phyloP scores from a whole-genome alignment of 2,329 filamentous ascomycete species.

The Penicillium sp. region DNA sequence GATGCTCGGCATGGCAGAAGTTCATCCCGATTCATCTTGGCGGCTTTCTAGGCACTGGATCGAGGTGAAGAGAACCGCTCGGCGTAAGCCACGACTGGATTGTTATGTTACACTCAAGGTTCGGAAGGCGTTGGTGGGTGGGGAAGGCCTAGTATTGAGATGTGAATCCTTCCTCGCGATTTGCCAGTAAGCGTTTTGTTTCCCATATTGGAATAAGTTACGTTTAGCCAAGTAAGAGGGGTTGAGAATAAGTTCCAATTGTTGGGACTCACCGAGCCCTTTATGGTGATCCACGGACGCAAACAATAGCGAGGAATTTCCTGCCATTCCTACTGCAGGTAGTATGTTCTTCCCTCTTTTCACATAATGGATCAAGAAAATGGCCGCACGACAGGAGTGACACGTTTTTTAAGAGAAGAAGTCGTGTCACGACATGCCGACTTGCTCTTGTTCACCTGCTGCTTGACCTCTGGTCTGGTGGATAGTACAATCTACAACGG shows the following conservation, averaged over 20 bases:
- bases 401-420: constrained; percentile 19
- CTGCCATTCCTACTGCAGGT: not conserved
- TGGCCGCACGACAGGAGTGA: constrained; percentile 4
- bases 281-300: not conserved
- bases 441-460: constrained; percentile 28
- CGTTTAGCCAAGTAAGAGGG: not conserved
- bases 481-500: constrained; percentile 35
- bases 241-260: not conserved
- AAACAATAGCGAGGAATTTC: not conserved
- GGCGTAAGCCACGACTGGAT: not conserved
- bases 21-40: not conserved
- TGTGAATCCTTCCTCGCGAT: not conserved
- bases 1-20: not conserved
- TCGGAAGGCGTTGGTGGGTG: not conserved
- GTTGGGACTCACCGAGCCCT: not conserved
- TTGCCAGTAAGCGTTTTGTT: not conserved
- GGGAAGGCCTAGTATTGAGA: not conserved
- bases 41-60: not conserved
- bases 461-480: constrained; percentile 28
- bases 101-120: not conserved
- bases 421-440: constrained; percentile 26
- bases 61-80: not conserved
- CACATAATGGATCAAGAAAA: not conserved
- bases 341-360: not conserved
- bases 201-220: not conserved